Conservation (phyloP, 805 yeast species). For the Cephaloascus fragrans region DNA sequence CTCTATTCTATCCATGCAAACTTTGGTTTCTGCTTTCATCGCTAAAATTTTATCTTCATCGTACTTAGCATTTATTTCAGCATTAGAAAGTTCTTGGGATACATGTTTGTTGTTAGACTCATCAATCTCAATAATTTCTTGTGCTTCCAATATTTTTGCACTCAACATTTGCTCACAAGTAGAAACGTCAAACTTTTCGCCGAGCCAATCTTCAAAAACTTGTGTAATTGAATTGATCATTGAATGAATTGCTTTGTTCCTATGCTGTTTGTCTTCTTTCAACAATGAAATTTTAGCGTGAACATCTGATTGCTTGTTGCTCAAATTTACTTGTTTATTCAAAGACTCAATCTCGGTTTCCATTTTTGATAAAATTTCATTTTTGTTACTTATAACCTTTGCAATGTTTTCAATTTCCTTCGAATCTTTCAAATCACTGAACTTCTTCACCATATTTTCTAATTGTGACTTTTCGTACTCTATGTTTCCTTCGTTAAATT, state of each 20-base stretch:
- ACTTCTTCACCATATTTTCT: conserved; percentile 21
- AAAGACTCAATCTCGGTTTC: conserved; percentile 44
- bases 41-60: neutral
- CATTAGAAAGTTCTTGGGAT: neutral
- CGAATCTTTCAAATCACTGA: conserved; percentile 16
- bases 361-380: conserved; percentile 4
- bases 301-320: conserved; percentile 49
- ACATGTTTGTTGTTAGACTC: neutral
- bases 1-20: conserved; percentile 1
- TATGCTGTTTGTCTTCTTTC: conserved; percentile 25
- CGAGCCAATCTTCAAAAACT: conserved; percentile 9
- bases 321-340: conserved; percentile 36
- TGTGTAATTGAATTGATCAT: conserved; percentile 13
- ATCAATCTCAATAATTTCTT: neutral
- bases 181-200: conserved; percentile 7
- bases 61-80: neutral
- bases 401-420: conserved; percentile 12
- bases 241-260: conserved; percentile 16
- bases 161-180: conserved; percentile 7
- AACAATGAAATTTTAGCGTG: conserved; percentile 43
- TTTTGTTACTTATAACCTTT: no score
- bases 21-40: neutral
- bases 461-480: conserved; percentile 34
- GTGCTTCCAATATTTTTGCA: conserved; percentile 3
- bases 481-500: conserved; percentile 35